Base-by-base conservation (phyloP, 2,329 filamentous ascomycete species). In the Alternaria ethzedia region DNA sequence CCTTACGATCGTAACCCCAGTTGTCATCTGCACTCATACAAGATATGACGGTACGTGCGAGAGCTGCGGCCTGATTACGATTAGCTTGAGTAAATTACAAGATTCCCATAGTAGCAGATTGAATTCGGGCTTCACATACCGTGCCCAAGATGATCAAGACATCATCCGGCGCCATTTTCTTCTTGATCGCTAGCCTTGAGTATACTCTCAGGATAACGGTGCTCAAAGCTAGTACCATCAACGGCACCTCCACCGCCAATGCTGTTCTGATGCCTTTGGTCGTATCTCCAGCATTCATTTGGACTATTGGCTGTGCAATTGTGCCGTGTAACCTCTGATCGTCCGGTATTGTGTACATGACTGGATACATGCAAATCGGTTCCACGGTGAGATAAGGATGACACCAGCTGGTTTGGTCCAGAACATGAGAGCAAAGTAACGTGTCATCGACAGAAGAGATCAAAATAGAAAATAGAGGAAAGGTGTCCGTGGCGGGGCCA, bases 1-100 rank as follows among this genome's bases (percentile, higher is more conserved):
- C 74, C 57, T 68, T 68, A 21, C 67, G 59, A 55, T 75, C 70
- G 30, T 70, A 76, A 4, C 70, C 70, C 57, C 64, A 70, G 11
- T 57, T 60, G 26, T 75, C 72, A 25, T 73, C 65, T 25, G 73
- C 71, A 55, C 71, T 73, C 67, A 74, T 72, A 49, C 74, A 76
- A 2, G 68, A 70, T 25, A 76, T 71, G 4, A 74, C 60, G 2
- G 71, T 75, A 8, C 73, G 62, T 8, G 61, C 68, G 46, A 76
- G 57, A 9, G 71, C 72, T 17, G 68, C 70, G 13, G 44, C 52
- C 71, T 73, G 12, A 20, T 10, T 6, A 6, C 8, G 54, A 30
- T 72, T 56, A 72, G 63, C 49, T n/a, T 21, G 26, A 32, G 47
- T 15, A 20, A 50, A 28, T 6, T 9, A 21, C 20, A 13, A 20